Base-by-base conservation (phyloP, 345 rosid genomes). In the Eucalyptus leucophloia region DNA sequence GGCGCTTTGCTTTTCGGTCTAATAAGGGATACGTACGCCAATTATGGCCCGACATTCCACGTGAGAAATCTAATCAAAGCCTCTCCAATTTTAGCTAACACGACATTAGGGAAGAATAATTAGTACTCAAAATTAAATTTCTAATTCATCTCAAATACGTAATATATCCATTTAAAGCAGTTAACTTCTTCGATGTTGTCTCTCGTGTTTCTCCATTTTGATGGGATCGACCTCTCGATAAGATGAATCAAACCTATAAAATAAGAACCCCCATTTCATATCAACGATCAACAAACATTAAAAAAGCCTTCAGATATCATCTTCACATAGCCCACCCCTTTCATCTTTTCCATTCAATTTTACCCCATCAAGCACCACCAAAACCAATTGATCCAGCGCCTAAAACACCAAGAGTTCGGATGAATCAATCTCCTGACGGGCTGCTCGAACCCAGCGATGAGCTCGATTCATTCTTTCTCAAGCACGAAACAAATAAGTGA, bases 121-220 rank as follows among this genome's bases (percentile, higher is more conserved):
- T 37, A 21, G 82, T 10, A 11, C 45, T 19, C 28, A 2, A 72
- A 37, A 72, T 37, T 11, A 6, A 37, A 72, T 72, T 21, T 10
- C 8, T 6, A 37, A 37, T 6, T 37, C 7, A 72, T 37, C 82
- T 19, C 28, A 3, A 37, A 72, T 18, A 0, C 8, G 12, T 0
- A 18, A 72, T 18, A 18, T 19, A 19, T 18, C 13, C 82, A 9
- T 34, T 72, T 34, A 34, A 18, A 19, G 6, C 12, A 19, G 40
- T 18, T 72, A 34, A 34, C 44, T 34, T 34, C 44, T 34, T 34
- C 45, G 3, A 34, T 37, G 12, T 72, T 9, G 45, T 18, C 44
- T 34, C 81, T 72, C 44, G 14, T 2, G 23, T 72, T 18, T 72
- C 45, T 19, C 11, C 82, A 9, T 18, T 34, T 72, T 18, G 45